A percentile compares a stretch with the other conserved stretches of the same genome.
phyloP scores from a whole-genome alignment of 169 alveolate species.

The Cryptosporidium canis region DNA sequence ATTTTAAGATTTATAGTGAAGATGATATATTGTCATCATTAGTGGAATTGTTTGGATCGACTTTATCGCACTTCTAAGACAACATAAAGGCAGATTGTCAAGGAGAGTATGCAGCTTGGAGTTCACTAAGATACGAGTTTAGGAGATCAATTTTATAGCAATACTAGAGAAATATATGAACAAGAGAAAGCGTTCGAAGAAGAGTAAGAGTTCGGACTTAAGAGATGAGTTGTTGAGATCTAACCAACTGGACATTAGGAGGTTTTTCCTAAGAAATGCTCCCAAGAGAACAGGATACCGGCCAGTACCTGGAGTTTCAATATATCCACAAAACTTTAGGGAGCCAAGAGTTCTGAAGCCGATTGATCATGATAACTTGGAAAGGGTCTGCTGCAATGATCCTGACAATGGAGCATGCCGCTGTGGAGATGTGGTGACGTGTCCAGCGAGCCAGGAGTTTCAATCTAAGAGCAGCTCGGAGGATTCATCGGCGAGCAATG shows the following conservation, averaged over 20 bases:
- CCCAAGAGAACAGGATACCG: conserved; percentile 65
- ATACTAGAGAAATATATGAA: not conserved
- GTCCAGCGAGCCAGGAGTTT: conserved; percentile 70
- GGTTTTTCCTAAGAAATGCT: conserved; percentile 47
- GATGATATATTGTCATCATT: not conserved
- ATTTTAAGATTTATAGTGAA: not conserved
- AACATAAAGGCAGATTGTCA: not conserved
- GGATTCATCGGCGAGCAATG: not conserved
- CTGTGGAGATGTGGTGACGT: conserved; percentile 63
- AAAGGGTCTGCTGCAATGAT: conserved; percentile 17
- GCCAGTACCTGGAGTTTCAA: conserved; percentile 67
- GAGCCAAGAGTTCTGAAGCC: conserved; percentile 28
- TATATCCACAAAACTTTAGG: conserved; percentile 54
- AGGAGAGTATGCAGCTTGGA: not conserved
- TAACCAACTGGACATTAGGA: conserved; percentile 39
- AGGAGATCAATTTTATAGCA: not conserved
- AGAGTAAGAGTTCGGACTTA: not conserved
- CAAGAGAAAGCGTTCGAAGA: conserved; percentile 39
- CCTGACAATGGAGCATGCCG: conserved; percentile 22
- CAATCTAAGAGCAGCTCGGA: not conserved
- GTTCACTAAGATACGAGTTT: not conserved
- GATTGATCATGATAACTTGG: not conserved
- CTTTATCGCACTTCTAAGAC: too few species aligned
- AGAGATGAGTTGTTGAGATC: conserved; percentile 2
- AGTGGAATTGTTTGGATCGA: not conserved